Evolutionary conservation across 805 yeast species (phyloP).

Genomic region (Starmerella tilneyi): DNA sequence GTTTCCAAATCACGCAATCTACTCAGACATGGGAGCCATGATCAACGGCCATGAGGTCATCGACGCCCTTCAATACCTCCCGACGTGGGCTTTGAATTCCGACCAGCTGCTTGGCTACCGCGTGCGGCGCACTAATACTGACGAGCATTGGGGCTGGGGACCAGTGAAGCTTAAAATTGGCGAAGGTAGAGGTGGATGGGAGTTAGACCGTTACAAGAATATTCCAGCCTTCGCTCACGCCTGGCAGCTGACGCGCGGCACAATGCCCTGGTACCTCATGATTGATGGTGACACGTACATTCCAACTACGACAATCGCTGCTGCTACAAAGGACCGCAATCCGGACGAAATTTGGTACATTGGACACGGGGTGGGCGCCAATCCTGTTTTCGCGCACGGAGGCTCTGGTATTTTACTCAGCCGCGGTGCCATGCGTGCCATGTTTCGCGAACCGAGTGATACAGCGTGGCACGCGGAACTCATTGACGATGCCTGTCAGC

Average conservation of each 20-base stretch:
- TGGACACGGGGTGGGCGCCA: slow-evolving; percentile 26
- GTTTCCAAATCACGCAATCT: slow-evolving; percentile 30
- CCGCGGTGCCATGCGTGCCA: slow-evolving; percentile 27
- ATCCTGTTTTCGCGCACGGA: slow-evolving; percentile 33
- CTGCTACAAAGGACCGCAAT: slow-evolving; percentile 23
- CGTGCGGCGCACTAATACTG: slow-evolving; percentile 22
- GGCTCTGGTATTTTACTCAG: slow-evolving; percentile 33
- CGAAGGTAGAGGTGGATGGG: slow-evolving; percentile 28
- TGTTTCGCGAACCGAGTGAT: slow-evolving; percentile 22
- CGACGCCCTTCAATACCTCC: slow-evolving; percentile 28
- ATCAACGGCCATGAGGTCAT: slow-evolving; percentile 30
- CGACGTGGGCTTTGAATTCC: slow-evolving; percentile 23
- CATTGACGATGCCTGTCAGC: slow-evolving; percentile 22
- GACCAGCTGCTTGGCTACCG: slow-evolving; percentile 25
- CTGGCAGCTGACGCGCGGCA: slow-evolving; percentile 24
- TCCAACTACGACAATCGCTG: slow-evolving; percentile 27
- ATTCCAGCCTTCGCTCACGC: slow-evolving; percentile 34
- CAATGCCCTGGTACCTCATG: slow-evolving; percentile 32
- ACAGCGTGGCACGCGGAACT: slow-evolving; percentile 3
- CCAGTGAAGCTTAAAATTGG: slow-evolving; percentile 9
- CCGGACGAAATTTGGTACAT: slow-evolving; percentile 28
- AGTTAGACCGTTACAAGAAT: slow-evolving; percentile 33
- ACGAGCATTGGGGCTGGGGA: slow-evolving; percentile 24
- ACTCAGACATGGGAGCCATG: slow-evolving; percentile 30
- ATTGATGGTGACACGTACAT: slow-evolving; percentile 34